Conservation (phyloP, 2,329 filamentous ascomycete genomes). For the Cadophora malorum region DNA sequence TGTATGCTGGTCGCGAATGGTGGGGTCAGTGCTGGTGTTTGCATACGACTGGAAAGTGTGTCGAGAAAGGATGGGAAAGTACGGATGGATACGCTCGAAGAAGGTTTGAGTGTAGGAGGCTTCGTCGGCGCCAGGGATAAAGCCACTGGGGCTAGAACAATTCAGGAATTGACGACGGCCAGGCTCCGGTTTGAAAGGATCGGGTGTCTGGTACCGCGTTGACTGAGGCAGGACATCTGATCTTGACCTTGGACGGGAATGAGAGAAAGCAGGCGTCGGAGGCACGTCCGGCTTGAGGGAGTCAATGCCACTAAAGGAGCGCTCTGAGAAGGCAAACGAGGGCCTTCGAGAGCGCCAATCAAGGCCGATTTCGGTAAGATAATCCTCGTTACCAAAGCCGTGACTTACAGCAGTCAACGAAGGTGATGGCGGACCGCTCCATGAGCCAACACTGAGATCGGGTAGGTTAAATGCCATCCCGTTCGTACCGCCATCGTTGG, state of each 20-base stretch:
- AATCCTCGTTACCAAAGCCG: conserved; percentile 12
- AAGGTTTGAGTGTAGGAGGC: neutral
- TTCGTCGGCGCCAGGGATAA: conserved; percentile 10
- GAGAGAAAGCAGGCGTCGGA: neutral
- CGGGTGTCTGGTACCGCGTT: neutral
- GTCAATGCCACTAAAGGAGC: neutral
- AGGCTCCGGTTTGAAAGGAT: neutral
- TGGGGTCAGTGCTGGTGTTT: neutral
- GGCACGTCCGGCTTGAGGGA: neutral
- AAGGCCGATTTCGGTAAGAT: neutral
- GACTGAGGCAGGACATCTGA: conserved; percentile 18
- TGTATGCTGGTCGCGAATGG: neutral
- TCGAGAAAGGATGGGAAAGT: conserved; percentile 10
- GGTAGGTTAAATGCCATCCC: conserved; percentile 11
- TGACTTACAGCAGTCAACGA: conserved; percentile 12
- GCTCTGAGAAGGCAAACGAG: conserved; percentile 13
- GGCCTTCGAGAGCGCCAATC: conserved; percentile 1
- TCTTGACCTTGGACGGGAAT: conserved; percentile 11
- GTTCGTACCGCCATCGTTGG: conserved; percentile 2
- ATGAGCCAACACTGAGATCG: conserved; percentile 20
- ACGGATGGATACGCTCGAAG: conserved; percentile 9
- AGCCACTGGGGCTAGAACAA: neutral
- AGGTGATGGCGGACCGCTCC: conserved; percentile 13
- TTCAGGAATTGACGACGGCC: neutral
- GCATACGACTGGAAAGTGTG: neutral